Base-by-base conservation (phyloP, 1,284 basidiomycete species). In the Sutorius eximius region DNA sequence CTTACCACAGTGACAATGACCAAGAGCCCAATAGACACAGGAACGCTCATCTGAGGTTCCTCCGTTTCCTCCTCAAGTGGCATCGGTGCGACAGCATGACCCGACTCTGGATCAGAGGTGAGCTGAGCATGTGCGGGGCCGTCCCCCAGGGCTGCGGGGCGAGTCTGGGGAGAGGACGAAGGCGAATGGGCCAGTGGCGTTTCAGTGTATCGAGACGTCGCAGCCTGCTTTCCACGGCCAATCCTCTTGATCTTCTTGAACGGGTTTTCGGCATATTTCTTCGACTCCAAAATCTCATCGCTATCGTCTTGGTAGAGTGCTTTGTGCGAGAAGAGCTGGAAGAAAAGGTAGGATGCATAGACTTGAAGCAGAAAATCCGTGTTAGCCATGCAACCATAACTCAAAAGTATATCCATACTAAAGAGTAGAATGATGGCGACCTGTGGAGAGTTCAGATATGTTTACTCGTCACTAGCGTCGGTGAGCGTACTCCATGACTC, bases 301-400 rank as follows among this genome's bases (percentile, higher is more conserved):
- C 69, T 67, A 34, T 74, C 63, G 42, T 88, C 86, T 11, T 80
- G 71, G 67, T 91, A 95, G 7, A 95, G 75, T 34, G 79, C 71
- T 44, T 88, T 81, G 73, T 96, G 93, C 0, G 91, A 90, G 70
- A 85, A 92, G 11, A 96, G 83, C 68, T 95, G 92, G 79, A 96
- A 96, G 45, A 87, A 68, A 16, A 95, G 79, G 67, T 91, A 93
- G 22, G 78, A 81, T 3, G 71, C 69, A 70, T 94, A 93, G 52
- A 87, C 85, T 88, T 55, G 13, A 27, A 20, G 18, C 43, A 42
- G 20, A 42, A 45, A 42, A n/a, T 30, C 40, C 20, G 3, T 27
- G 34, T 55, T 46, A 59, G 51, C n/a, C 37, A 46, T 36, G 27
- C n/a, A 49, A 41, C 43, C 16, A 42, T 3, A 38, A 56, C 15